A percentile compares a stretch with the other conserved stretches of the same genome.
Evolutionary conservation across 257 asterid species (phyloP).

Genomic region (Plectranthus barbatus): DNA sequence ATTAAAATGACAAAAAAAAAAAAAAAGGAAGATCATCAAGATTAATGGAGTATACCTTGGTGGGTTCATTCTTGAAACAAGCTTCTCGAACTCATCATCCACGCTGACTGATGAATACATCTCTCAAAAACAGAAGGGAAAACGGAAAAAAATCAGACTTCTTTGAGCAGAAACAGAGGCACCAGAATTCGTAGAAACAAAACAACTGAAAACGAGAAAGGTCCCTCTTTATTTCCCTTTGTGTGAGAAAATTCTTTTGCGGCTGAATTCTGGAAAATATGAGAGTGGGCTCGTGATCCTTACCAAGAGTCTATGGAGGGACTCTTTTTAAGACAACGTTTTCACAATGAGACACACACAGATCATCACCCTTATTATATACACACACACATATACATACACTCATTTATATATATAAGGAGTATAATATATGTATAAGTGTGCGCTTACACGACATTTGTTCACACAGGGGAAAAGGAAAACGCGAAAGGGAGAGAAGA

Average conservation of each 20-base stretch:
- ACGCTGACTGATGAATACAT: constrained; percentile 58
- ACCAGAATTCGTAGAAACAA: neutral
- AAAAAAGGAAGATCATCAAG: neutral
- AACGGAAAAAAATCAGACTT: neutral
- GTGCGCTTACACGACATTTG: neutral
- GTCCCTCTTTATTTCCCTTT: neutral
- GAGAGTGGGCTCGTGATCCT: constrained; percentile 21
- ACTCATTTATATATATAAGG: neutral
- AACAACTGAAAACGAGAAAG: neutral
- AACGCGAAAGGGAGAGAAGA: neutral
- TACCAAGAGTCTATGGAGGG: constrained; percentile 24
- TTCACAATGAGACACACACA: too few relatives aligned
- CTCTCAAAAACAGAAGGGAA: neutral
- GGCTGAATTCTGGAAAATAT: constrained; percentile 15
- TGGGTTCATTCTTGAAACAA: constrained; percentile 67
- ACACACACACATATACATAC: too few relatives aligned
- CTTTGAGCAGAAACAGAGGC: neutral
- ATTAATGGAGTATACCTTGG: constrained; percentile 43
- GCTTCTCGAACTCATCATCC: constrained; percentile 78
- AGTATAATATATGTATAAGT: neutral
- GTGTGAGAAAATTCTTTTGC: neutral
- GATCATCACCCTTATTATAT: too few relatives aligned
- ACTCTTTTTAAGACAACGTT: constrained; percentile 10
- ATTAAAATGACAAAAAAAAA: neutral
- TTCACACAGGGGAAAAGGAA: neutral